These are phyloP conservation scores for Cladobotryum protrusum DNA, from an alignment of 2,329 filamentous ascomycete species.

Conservation along the genomic window DNA sequence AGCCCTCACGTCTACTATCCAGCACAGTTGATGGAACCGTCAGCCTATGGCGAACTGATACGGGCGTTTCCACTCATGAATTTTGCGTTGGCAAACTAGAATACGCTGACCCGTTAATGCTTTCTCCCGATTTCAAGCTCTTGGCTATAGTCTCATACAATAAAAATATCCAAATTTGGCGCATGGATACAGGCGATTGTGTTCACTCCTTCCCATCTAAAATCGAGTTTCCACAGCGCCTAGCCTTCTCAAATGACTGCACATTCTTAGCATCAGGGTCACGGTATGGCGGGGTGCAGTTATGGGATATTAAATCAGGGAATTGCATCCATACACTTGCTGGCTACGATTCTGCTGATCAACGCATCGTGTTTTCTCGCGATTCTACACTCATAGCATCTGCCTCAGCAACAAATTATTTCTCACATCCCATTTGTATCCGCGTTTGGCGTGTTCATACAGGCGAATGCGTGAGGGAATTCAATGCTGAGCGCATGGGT, in stretches of 20 bases:
- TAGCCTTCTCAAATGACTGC: not conserved
- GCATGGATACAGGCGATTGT: not conserved
- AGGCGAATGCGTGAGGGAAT: not conserved
- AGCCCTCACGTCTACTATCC: not conserved
- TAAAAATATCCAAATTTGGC: not conserved
- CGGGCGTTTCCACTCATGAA: not conserved
- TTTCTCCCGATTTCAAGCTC: not conserved
- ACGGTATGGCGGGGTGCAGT: not conserved
- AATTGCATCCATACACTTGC: not conserved
- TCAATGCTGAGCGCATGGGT: not conserved
- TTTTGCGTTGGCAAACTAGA: not conserved
- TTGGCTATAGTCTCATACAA: not conserved
- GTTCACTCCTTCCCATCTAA: not conserved
- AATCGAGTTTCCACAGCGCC: too few species aligned
- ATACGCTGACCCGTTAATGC: not conserved
- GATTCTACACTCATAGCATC: not conserved
- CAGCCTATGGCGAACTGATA: not conserved
- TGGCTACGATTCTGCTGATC: not conserved
- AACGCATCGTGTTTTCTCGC: not conserved
- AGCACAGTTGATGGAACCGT: not conserved
- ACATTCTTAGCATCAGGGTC: slow-evolving; percentile 6
- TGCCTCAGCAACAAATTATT: too few species aligned
- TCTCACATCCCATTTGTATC: not conserved
- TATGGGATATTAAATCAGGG: slow-evolving; percentile 3
- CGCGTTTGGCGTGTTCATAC: not conserved